Evolutionary conservation across 2,329 filamentous ascomycete genomes (phyloP).

Genomic region (Periconia macrospinosa): DNA sequence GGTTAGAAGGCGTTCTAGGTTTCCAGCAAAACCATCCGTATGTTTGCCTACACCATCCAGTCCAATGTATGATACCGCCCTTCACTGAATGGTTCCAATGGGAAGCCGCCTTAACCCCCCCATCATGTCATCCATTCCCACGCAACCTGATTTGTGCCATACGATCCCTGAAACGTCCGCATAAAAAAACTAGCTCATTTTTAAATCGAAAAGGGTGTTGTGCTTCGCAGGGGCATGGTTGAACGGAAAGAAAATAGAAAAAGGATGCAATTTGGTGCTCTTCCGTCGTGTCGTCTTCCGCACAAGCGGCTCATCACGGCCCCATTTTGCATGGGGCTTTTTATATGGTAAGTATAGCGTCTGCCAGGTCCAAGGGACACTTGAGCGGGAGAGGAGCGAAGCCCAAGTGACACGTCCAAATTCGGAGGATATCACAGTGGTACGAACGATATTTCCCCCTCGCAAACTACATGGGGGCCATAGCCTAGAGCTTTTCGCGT

Average conservation of each 20-base stretch:
- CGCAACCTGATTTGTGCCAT: not conserved
- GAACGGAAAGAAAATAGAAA: conserved; percentile 4
- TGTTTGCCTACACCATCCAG: no score
- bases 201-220: not conserved
- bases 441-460: not conserved
- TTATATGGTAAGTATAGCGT: conserved; percentile 11
- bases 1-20: no score
- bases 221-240: not conserved
- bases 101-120: no score
- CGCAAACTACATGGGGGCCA: not conserved
- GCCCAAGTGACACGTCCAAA: not conserved
- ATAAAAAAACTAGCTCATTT: not conserved
- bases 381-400: conserved; percentile 2
- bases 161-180: not conserved
- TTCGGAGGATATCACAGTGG: not conserved
- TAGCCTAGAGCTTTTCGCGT: conserved; percentile 21
- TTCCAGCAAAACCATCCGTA: no score
- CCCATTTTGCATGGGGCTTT: conserved; percentile 5
- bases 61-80: no score
- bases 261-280: conserved; percentile 8
- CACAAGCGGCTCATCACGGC: conserved; percentile 1
- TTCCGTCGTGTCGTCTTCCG: not conserved
- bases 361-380: conserved; percentile 1
- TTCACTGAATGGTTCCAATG: no score
- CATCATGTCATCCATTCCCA: no score